Evolutionary conservation across 768 basidiomycete genomes (phyloP).

Genomic region (Butyriboletus loyo): DNA sequence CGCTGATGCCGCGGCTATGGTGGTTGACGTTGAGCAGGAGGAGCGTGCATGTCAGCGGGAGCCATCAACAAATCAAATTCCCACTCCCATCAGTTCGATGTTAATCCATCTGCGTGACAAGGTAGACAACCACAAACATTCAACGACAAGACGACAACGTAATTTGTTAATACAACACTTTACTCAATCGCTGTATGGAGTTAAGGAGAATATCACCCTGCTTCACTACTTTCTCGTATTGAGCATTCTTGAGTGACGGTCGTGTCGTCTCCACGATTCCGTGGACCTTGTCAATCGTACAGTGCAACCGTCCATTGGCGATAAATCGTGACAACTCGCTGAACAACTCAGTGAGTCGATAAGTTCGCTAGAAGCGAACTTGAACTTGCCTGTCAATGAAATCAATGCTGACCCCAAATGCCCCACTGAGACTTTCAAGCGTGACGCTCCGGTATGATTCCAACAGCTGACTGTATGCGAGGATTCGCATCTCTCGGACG

Average conservation of each 20-base stretch:
- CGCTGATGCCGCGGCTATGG: neutral
- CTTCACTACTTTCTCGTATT: conserved; percentile 91
- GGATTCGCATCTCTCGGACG: conserved; percentile 93
- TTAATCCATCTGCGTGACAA: neutral
- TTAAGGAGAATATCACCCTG: conserved; percentile 89
- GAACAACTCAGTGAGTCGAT: conserved; percentile 1
- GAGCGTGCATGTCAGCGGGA: neutral
- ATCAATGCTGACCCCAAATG: conserved; percentile 86
- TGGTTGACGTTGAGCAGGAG: neutral
- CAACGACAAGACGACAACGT: neutral
- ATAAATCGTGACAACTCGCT: conserved; percentile 94
- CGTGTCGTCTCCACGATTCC: conserved; percentile 92
- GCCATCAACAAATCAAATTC: neutral
- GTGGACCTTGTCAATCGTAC: conserved; percentile 91
- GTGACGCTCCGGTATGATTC: conserved; percentile 90
- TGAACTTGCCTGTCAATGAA: conserved; percentile 80
- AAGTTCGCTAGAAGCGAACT: neutral
- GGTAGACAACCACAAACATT: neutral
- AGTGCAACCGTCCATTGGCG: conserved; percentile 78
- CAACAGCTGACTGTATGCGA: conserved; percentile 88
- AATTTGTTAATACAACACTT: conserved; percentile 63
- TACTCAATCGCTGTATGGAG: conserved; percentile 83
- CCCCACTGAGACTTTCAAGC: conserved; percentile 75
- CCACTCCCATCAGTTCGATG: neutral
- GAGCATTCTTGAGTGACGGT: conserved; percentile 70